phyloP scores from a whole-genome alignment of 73 alveolate genomes.

The Symbiodinium natans region DNA sequence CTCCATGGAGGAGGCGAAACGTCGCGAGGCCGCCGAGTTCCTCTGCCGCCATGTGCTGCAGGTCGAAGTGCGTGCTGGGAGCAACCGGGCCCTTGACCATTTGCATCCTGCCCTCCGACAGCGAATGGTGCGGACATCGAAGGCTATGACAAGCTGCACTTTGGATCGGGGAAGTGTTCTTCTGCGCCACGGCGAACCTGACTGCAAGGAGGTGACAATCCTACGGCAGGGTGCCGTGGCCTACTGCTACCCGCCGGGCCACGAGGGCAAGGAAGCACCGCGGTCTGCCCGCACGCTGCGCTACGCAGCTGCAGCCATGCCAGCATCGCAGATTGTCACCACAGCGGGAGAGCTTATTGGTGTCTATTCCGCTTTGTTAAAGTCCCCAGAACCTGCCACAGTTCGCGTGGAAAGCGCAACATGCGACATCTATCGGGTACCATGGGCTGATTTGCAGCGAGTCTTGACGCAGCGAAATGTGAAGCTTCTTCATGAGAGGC shows the following conservation, averaged over 20 bases:
- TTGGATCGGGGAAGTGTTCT: neutral
- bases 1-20: constrained; percentile 60
- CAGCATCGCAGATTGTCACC: constrained; percentile 12
- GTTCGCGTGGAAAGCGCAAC: constrained; percentile 83
- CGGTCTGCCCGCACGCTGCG: neutral
- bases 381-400: constrained; percentile 1
- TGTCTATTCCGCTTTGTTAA: neutral
- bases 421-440: neutral
- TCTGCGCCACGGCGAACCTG: neutral
- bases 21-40: constrained; percentile 62
- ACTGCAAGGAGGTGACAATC: neutral
- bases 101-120: constrained; percentile 63
- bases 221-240: neutral
- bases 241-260: neutral
- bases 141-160: constrained; percentile 7
- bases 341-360: neutral
- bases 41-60: constrained; percentile 27
- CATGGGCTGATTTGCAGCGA: neutral
- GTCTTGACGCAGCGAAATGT: neutral
- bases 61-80: neutral
- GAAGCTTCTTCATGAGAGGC: neutral
- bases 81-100: constrained; percentile 23
- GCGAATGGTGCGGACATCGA: constrained; percentile 47
- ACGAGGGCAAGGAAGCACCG: neutral
- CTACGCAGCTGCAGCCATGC: neutral